Conservation (phyloP, 2,329 filamentous ascomycete species). For the Geoglossum cookeanum region DNA sequence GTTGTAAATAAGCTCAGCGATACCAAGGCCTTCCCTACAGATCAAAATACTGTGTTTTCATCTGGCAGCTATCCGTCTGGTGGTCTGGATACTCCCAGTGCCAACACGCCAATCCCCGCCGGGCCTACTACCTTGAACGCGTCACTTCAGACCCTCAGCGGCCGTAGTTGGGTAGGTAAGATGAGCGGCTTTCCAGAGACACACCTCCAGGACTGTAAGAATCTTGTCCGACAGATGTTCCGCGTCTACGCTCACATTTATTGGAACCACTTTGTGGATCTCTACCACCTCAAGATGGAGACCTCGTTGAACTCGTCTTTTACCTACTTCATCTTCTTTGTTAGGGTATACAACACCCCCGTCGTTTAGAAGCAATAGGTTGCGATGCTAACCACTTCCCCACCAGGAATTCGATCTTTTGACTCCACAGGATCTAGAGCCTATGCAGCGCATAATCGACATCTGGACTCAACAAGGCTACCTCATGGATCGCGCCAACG, state of each 20-base stretch:
- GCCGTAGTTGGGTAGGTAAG: conserved; percentile 72
- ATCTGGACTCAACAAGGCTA: conserved; percentile 7
- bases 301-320: conserved; percentile 78
- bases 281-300: conserved; percentile 64
- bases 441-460: conserved; percentile 15
- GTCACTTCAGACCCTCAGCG: conserved; percentile 43
- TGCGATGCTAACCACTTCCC: conserved; percentile 2
- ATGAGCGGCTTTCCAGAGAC: conserved; percentile 80
- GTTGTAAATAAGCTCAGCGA: conserved; percentile 93
- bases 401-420: conserved; percentile 14
- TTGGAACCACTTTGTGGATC: conserved; percentile 85
- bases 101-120: conserved; percentile 24
- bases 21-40: conserved; percentile 73
- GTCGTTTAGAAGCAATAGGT: neutral
- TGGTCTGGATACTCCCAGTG: conserved; percentile 26
- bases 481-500: neutral
- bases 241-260: conserved; percentile 95
- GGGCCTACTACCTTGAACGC: conserved; percentile 27
- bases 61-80: conserved; percentile 34
- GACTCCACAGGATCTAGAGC: conserved; percentile 14
- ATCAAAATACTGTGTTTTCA: conserved; percentile 41
- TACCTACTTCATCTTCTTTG: conserved; percentile 49
- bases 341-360: neutral
- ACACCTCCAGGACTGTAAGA: conserved; percentile 78
- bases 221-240: conserved; percentile 96